Percentiles rank a stretch among this genome's conserved stretches.
Evolutionary conservation across 139 green algal species (phyloP).

Genomic region (Micromonas pusilla): DNA sequence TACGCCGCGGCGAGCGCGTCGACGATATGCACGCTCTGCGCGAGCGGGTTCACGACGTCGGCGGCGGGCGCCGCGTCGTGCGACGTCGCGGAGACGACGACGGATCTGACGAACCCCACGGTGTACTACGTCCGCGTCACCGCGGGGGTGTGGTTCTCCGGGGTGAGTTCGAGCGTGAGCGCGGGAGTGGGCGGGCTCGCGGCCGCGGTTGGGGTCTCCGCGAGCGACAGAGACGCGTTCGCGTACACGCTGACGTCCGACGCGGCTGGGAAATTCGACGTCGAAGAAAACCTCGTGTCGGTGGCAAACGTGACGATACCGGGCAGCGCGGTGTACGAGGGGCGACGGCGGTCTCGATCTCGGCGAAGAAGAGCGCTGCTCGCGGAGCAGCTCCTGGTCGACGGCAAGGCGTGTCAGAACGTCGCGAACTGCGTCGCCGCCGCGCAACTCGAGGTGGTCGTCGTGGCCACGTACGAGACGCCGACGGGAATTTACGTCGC

Average conservation of each 20-base stretch:
- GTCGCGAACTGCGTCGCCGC: background rate
- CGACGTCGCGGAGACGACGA: background rate
- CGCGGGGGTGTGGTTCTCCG: background rate
- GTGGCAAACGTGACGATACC: background rate
- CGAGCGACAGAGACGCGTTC: background rate
- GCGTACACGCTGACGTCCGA: background rate
- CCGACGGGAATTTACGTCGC: background rate
- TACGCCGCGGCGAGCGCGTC: background rate
- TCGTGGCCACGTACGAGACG: background rate
- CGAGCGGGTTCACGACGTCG: background rate
- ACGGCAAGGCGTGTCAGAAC: background rate
- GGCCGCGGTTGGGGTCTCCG: background rate
- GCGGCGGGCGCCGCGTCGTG: background rate
- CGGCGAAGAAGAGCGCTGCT: no score
- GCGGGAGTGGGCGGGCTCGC: background rate
- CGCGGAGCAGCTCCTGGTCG: no score
- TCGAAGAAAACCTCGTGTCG: background rate
- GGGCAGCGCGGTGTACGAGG: background rate
- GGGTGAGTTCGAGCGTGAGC: no score
- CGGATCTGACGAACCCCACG: background rate
- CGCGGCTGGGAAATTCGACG: background rate
- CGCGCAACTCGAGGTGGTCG: background rate
- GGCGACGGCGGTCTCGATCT: no score
- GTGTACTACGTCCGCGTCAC: slow-evolving; percentile 2
- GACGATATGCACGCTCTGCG: background rate